Evolutionary conservation across 805 yeast species (phyloP), one percentile per base, ranked within the genome.

Genomic region (Wickerhamiella cacticola): DNA sequence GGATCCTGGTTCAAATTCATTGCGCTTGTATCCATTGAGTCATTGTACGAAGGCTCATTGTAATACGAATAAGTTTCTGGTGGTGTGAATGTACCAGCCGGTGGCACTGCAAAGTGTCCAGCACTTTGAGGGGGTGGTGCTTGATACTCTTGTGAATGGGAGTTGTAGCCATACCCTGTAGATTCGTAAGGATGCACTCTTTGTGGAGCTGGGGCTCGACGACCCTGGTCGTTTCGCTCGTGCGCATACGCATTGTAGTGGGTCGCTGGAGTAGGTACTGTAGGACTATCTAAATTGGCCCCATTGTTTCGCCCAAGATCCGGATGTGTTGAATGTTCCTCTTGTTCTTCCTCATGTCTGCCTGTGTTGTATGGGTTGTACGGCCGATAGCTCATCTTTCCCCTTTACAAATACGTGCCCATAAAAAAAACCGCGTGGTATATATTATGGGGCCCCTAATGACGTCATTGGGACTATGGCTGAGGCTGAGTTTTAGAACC

Each of bases 311-410:
- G 19, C 19, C 36, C 16, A 5, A 15, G 16, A 15, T 31, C 36
- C 5, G 36, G 36, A n/a, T 40, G 26, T 9, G 21, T 18, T 29
- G 19, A 28, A n/a, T 41, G 18, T 21, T 22, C 36, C 2, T 28
- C 18, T 28, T 28, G 34, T 13, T 29, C 36, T n/a, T 41, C 45
- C 2, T 19, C 23, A 5, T 21, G 34, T 21, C 45, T 31, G n/a
- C 26, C n/a, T 12, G 29, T 22, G 28, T 41, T 41, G 28, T 41
- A 41, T 9, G 45, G 45, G 28, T 41, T 41, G 33, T 41, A 35
- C 2, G 40, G 40, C 12, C 40, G 40, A 22, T 22, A 35, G 8
- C 15, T 35, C 25, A 22, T 35, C 21, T 6, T 18, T 22, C n/a
- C 34, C 34, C 34, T 12, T 12, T 7, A 25, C 28, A 25, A 29